A percentile compares a stretch with the other conserved stretches of the same genome.
These are phyloP conservation scores for Suillus spraguei DNA, from an alignment of 768 basidiomycete species.

Conservation along the genomic window DNA sequence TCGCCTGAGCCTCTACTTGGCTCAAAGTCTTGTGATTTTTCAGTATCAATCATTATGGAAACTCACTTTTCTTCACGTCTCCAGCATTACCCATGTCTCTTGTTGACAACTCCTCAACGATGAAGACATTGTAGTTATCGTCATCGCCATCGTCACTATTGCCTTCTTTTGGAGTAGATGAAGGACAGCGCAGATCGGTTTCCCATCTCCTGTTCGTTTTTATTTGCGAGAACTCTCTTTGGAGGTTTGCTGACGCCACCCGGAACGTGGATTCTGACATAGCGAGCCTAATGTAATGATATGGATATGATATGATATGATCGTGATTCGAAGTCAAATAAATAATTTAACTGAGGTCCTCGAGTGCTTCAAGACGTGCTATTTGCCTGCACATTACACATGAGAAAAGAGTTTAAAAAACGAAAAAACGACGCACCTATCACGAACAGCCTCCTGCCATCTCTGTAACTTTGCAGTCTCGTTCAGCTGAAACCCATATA, in stretches of 20 bases:
- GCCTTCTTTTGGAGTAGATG: conserved; percentile 33
- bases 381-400: conserved; percentile 42
- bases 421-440: conserved; percentile 51
- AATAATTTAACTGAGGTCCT: conserved; percentile 25
- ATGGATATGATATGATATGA: conserved; percentile 26
- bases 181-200: conserved; percentile 28
- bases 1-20: conserved; percentile 71
- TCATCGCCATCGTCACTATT: conserved; percentile 65
- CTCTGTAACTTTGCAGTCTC: conserved; percentile 91
- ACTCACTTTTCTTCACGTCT: conserved; percentile 78
- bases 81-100: conserved; percentile 90
- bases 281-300: conserved; percentile 66
- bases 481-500: conserved; percentile 96
- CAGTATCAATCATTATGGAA: conserved; percentile 11
- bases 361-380: conserved; percentile 49
- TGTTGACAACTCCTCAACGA: conserved; percentile 64
- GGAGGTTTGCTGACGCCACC: conserved; percentile 44
- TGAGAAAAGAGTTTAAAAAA: conserved; percentile 11
- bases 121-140: conserved; percentile 42
- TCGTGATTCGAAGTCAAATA: neutral
- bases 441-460: conserved; percentile 94
- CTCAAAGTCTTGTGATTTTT: conserved; percentile 62
- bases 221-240: conserved; percentile 28
- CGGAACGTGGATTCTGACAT: conserved; percentile 80
- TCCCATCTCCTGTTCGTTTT: conserved; percentile 45